Evolutionary conservation across 1,139 yeast genomes (phyloP), one percentile per base, ranked within the genome.

Genomic region (Debaryomyces psychrophilus): DNA sequence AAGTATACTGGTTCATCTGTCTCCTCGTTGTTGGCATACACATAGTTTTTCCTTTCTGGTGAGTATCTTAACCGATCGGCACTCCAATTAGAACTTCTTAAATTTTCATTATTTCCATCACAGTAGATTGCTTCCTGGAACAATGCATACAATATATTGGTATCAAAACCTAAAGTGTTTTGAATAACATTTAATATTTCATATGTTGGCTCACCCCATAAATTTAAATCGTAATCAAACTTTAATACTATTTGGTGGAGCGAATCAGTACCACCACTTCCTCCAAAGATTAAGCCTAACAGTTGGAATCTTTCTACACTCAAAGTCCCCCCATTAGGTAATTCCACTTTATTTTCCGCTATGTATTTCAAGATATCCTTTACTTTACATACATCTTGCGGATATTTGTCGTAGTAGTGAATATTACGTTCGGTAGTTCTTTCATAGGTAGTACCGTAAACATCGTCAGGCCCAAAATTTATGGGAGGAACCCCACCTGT

Each of bases 401-500:
- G 83, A 50, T 71, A 81, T 54, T 76, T 77, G 2, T 57, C 50
- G 56, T 76, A 81, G 58, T 69, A 80, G 43, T 73, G 80, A 17
- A 52, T 50, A 55, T 81, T 81, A 46, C 83, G 62, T 43, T 78
- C 81, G 17, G 49, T 62, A 5, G 82, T 76, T 17, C 81, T 61
- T 29, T 64, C 56, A 47, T 73, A 78, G 2, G 84, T 77, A 1
- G 77, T 77, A 11, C 46, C 46, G 54, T 80, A 80, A 9, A 81
- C 83, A 36, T 76, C 74, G 45, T 77, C 81, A 2, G 76, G 73
- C 1, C 64, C 55, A 35, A 54, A 55, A 4, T 67, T 68, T 7
- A 77, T 60, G 0, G 85, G 85, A 1, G 86, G 85, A 14, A 81
- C 69, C 2, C 85, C 86, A 3, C 85, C 86, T 2, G 85, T 76